These are phyloP conservation scores for Aspergillus fijiensis DNA, from an alignment of 2,329 filamentous ascomycete genomes.

Conservation along the genomic window DNA sequence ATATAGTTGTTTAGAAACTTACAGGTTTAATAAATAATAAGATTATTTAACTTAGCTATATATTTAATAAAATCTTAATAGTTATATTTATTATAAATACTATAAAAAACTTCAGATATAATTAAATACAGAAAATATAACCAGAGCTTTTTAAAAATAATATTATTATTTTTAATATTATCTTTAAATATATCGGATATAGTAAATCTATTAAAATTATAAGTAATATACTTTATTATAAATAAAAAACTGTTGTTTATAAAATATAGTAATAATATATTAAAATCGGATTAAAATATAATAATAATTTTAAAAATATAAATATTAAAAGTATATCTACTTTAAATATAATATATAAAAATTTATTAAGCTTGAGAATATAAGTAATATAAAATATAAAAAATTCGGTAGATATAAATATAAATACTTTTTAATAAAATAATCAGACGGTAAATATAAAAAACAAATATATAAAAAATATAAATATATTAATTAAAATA, in stretches of 20 bases:
- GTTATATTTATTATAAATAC: not conserved
- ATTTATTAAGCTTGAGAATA: not conserved
- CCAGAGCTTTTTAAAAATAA: not conserved
- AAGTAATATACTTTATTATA: not conserved
- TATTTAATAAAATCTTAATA: not conserved
- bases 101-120: not conserved
- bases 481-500: not conserved
- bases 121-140: not conserved
- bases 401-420: too few relatives aligned
- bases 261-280: not conserved
- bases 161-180: not conserved
- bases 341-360: not conserved
- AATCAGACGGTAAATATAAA: not conserved
- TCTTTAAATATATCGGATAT: not conserved
- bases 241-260: not conserved
- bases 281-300: fast-evolving
- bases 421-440: not conserved
- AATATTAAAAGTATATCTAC: not conserved
- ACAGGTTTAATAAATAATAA: not conserved
- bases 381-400: not conserved
- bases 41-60: not conserved
- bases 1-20: not conserved
- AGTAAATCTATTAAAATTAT: too few relatives aligned
- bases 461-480: not conserved
- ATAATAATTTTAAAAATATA: not conserved